Conservation (phyloP, 164 flowering plant species). For the Hamamelis virginiana region DNA sequence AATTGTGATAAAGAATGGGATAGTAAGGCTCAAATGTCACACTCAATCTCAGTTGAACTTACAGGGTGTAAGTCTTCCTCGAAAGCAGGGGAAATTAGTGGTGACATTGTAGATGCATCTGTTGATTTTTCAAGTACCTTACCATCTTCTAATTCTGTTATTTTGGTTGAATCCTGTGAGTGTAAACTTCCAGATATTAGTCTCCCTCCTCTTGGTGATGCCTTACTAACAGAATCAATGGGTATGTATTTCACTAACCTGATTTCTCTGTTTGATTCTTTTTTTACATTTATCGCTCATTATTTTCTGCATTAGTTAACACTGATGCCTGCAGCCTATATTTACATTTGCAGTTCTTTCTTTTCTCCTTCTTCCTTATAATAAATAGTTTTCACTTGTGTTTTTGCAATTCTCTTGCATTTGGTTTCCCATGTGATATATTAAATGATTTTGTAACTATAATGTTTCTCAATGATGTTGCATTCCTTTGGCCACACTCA, state of each 20-base stretch:
- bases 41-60: slow-evolving; percentile 10
- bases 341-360: too few species aligned
- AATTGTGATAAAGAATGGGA: slow-evolving; percentile 3
- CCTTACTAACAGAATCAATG: slow-evolving; percentile 8
- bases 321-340: slow-evolving; percentile 4
- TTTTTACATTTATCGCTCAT: not conserved
- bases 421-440: too few species aligned
- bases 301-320: slow-evolving; percentile 9
- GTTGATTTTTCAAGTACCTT: slow-evolving; percentile 9
- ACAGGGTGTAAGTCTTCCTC: not conserved
- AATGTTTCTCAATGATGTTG: too few species aligned
- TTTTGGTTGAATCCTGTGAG: slow-evolving; percentile 13
- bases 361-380: too few species aligned
- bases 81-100: slow-evolving; percentile 1
- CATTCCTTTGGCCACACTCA: too few species aligned
- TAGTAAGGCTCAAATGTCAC: not conserved
- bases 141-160: slow-evolving; percentile 4
- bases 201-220: slow-evolving; percentile 6
- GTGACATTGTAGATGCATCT: not conserved
- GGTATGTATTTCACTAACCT: slow-evolving; percentile 17
- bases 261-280: not conserved
- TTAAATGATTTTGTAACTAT: too few species aligned
- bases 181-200: slow-evolving; percentile 7
- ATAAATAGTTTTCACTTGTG: too few species aligned
- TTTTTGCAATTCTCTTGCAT: too few species aligned